Percentiles rank a stretch among this genome's conserved stretches.
phyloP scores from a whole-genome alignment of 1,284 basidiomycete species.

The Puccinia triticina region DNA sequence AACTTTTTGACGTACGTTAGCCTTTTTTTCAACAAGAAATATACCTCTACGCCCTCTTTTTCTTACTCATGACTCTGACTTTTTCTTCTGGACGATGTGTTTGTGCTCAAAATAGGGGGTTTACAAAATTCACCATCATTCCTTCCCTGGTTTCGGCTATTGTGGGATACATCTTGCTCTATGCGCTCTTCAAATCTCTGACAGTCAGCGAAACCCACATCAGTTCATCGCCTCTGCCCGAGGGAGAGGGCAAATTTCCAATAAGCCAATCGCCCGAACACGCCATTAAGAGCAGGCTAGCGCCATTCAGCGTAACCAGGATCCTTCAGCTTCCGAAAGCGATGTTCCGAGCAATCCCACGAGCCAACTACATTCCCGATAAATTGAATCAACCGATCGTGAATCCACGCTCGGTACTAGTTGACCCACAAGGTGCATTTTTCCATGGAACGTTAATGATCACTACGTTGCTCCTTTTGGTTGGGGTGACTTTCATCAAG shows the following conservation, averaged over 20 bases:
- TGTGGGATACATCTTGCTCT: slow-evolving; percentile 40
- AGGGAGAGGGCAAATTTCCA: neutral
- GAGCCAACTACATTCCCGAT: slow-evolving; percentile 47
- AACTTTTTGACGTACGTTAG: slow-evolving; percentile 47
- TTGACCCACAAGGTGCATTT: slow-evolving; percentile 65
- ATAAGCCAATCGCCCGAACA: neutral
- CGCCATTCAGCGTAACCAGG: neutral
- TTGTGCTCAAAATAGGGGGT: slow-evolving; percentile 20
- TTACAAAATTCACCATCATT: slow-evolving; percentile 50
- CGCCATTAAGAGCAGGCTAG: neutral
- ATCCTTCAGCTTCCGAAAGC: neutral
- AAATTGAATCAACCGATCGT: slow-evolving; percentile 42
- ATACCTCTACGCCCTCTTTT: neutral
- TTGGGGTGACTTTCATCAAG: slow-evolving; percentile 66
- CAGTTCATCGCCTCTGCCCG: slow-evolving; percentile 20
- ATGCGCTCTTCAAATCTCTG: slow-evolving; percentile 22
- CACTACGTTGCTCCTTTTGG: slow-evolving; percentile 66
- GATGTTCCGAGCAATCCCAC: slow-evolving; percentile 6
- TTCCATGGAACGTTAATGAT: slow-evolving; percentile 65
- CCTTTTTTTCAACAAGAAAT: neutral
- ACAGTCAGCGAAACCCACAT: slow-evolving; percentile 29
- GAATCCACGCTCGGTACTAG: slow-evolving; percentile 56
- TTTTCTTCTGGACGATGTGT: neutral
- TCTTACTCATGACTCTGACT: neutral
- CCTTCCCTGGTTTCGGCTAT: slow-evolving; percentile 39